These are phyloP conservation scores for Xylariaceae sp. DNA, from an alignment of 2,329 filamentous ascomycete genomes.

Conservation along the genomic window DNA sequence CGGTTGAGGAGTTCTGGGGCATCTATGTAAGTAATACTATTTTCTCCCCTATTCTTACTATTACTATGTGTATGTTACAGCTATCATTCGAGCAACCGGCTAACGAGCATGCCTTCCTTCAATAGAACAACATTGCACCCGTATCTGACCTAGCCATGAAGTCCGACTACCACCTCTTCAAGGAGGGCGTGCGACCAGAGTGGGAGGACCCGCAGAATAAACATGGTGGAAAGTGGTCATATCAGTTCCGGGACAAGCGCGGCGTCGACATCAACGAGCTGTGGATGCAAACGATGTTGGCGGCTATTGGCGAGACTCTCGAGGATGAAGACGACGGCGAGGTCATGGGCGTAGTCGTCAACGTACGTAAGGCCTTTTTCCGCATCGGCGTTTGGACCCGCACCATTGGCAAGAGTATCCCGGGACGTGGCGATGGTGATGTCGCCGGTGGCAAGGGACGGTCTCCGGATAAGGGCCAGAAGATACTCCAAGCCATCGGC, in stretches of 20 bases:
- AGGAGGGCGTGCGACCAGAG: constrained; percentile 93
- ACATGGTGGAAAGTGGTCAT: constrained; percentile 98
- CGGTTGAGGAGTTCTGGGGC: constrained; percentile 99
- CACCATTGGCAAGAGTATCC: constrained; percentile 85
- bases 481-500: constrained; percentile 84
- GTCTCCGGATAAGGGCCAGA: constrained; percentile 79
- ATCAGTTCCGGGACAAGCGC: constrained; percentile 96
- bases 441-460: constrained; percentile 79
- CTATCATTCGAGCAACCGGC: neutral
- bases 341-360: constrained; percentile 99
- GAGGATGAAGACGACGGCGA: constrained; percentile 94
- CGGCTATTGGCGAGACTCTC: constrained; percentile 95
- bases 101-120: constrained; percentile 16
- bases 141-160: constrained; percentile 96
- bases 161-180: constrained; percentile 99
- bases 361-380: constrained; percentile 98
- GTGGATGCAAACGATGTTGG: constrained; percentile 97
- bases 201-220: constrained; percentile 99
- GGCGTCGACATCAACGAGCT: constrained; percentile 89
- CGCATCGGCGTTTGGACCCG: constrained; percentile 97
- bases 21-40: constrained; percentile 78
- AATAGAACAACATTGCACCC: constrained; percentile 97
- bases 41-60: neutral
- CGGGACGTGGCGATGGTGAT: constrained; percentile 74
- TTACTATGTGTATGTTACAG: too few species aligned